Percentiles rank a stretch among this genome's conserved stretches.
phyloP scores from a whole-genome alignment of 2,329 filamentous ascomycete genomes.

The Chaetomium olivaceum region DNA sequence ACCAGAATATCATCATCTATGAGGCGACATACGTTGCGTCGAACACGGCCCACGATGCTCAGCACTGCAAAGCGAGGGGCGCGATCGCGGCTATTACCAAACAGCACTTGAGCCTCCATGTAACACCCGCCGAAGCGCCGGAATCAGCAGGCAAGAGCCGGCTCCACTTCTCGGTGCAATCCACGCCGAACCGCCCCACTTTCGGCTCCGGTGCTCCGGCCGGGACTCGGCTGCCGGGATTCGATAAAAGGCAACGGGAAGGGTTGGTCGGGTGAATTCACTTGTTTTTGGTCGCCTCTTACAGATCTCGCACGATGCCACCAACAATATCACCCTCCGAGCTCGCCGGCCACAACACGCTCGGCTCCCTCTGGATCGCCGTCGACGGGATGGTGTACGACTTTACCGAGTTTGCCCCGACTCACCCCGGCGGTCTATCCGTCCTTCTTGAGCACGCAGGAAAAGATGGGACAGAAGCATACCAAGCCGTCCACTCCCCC shows the following conservation, averaged over 20 bases:
- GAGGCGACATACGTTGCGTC: slow-evolving; percentile 6
- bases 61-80: slow-evolving; percentile 15
- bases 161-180: slow-evolving; percentile 19
- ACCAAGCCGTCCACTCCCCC: slow-evolving; percentile 33
- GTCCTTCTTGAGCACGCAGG: slow-evolving; percentile 54
- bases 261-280: not conserved
- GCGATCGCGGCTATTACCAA: slow-evolving; percentile 18
- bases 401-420: slow-evolving; percentile 59
- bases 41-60: slow-evolving; percentile 13
- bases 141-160: not conserved
- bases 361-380: slow-evolving; percentile 25
- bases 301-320: slow-evolving; percentile 7
- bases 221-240: not conserved
- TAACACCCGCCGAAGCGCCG: no score
- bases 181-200: slow-evolving; percentile 12
- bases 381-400: slow-evolving; percentile 27
- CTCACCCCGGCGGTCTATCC: slow-evolving; percentile 42
- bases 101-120: slow-evolving; percentile 36
- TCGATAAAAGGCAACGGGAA: not conserved
- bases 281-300: not conserved
- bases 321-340: slow-evolving; percentile 18
- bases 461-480: slow-evolving; percentile 54
- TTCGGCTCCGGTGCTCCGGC: slow-evolving; percentile 7
- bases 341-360: slow-evolving; percentile 21
- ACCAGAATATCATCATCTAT: slow-evolving; percentile 19